Base-by-base conservation (phyloP, 2,329 filamentous ascomycete species). In the Botryotinia globosa region DNA sequence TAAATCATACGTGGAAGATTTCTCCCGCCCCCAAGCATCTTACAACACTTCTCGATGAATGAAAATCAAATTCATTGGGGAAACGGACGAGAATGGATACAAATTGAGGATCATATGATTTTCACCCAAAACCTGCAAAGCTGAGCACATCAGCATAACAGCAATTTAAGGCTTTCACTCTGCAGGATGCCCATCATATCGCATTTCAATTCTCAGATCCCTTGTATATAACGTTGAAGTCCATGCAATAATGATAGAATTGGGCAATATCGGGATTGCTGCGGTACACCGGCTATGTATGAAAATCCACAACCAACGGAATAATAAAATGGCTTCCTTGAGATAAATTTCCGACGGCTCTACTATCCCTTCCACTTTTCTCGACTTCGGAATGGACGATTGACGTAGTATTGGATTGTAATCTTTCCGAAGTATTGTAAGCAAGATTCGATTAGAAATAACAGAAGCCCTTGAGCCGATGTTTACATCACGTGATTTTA, bases 1-100 rank as follows among this genome's bases (percentile, higher is more conserved):
- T 73, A 64, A 73, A 73, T 77, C 75, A 75, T 68, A 63, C 69
- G 37, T 63, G 58, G 51, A 69, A 48, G 42, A 44, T 68, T 42
- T 32, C 44, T 42, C 39, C 48, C 25, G 34, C 65, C 32, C 48
- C 25, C 18, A 74, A 61, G 66, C 54, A 61, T 32, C 37, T 32
- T 42, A 42, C 48, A 39, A 10, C 34, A 22, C 48, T 56, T 37
- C 20, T 48, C 29, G 63, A 51, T 65, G 20, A 54, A 54, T 67
- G 3, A n/a, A 18, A n/a, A 67, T 54, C 25, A 45, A 32, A n/a
- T 37, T 39, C 45, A 18, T 39, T 39, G 32, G 37, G 14, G 9
- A 42, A 12, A 42, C 56, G 9, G 37, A 71, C 69, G 59, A 66
- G 44, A 54, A 54, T 56, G 59, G 45, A 65, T 20, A 25, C 25